Evolutionary conservation across 2,329 filamentous ascomycete species (phyloP).

Genomic region (Pseudocercospora crystallina): DNA sequence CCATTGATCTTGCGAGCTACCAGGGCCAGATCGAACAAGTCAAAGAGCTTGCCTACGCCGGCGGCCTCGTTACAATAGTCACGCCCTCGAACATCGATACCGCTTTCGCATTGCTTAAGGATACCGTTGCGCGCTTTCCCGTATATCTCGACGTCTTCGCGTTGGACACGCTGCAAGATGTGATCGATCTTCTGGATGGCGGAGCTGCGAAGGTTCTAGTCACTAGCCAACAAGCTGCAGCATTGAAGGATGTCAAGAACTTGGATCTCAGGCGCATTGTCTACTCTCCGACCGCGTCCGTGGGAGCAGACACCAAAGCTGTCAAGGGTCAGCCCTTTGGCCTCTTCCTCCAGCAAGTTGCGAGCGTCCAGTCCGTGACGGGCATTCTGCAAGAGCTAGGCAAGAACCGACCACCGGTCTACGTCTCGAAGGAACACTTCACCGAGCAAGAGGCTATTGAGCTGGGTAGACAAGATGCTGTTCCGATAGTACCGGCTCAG

Average conservation of each 20-base stretch:
- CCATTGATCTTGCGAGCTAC: conserved; percentile 49
- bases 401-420: conserved; percentile 50
- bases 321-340: conserved; percentile 47
- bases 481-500: conserved; percentile 73
- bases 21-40: conserved; percentile 50
- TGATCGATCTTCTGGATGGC: conserved; percentile 77
- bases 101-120: conserved; percentile 54
- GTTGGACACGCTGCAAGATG: conserved; percentile 67
- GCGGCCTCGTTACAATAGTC: conserved; percentile 56
- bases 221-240: conserved; percentile 63
- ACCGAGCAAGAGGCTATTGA: conserved; percentile 41
- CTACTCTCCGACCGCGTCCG: conserved; percentile 46
- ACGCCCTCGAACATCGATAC: conserved; percentile 45
- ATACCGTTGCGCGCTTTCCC: conserved; percentile 56
- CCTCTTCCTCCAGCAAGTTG: conserved; percentile 43
- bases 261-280: conserved; percentile 59
- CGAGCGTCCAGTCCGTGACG: conserved; percentile 43
- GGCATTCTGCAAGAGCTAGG: conserved; percentile 53
- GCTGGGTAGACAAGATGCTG: conserved; percentile 48
- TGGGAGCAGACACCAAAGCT: conserved; percentile 43
- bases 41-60: conserved; percentile 56
- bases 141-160: conserved; percentile 76
- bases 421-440: conserved; percentile 49
- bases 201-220: conserved; percentile 87
- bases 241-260: conserved; percentile 52